A percentile compares a stretch with the other conserved stretches of the same genome.
Conservation (phyloP, 441 rosid species). For the Arabidopsis lyrata region DNA sequence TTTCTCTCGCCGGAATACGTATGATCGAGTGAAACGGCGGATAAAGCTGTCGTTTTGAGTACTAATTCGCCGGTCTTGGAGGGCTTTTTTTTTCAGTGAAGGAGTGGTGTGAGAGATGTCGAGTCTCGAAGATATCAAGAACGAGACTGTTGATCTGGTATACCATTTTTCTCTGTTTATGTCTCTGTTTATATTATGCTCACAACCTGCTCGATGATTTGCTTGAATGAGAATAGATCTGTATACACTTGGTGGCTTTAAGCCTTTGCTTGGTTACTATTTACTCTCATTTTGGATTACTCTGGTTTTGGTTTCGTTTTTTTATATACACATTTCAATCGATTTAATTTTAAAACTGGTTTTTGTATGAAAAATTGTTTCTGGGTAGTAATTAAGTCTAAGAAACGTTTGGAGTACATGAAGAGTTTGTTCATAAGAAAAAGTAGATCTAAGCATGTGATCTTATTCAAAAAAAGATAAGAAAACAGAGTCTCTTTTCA, state of each 20-base stretch:
- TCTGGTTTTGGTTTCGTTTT: conserved; percentile 1
- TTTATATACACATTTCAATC: background rate
- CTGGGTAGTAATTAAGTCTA: background rate
- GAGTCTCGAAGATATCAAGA: conserved; percentile 53
- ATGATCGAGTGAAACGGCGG: conserved; percentile 42
- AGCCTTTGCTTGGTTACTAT: background rate
- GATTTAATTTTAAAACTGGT: background rate
- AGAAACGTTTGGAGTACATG: background rate
- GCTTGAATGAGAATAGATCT: conserved; percentile 34
- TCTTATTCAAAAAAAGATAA: conserved; percentile 25
- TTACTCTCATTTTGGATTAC: conserved; percentile 13
- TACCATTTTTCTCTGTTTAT: background rate
- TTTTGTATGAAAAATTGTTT: background rate
- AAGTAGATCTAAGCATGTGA: conserved; percentile 45
- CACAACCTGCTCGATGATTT: conserved; percentile 16
- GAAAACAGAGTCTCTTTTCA: conserved; percentile 12
- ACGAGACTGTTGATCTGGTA: conserved; percentile 55
- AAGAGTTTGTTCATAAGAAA: conserved; percentile 27
- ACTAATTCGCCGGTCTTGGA: conserved; percentile 6
- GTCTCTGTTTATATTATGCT: background rate
- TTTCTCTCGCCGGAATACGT: conserved; percentile 16
- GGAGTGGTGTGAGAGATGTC: conserved; percentile 35
- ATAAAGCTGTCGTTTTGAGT: conserved; percentile 28
- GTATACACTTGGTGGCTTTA: background rate
- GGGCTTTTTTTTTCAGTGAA: background rate